These are phyloP conservation scores for Balamuthia mandrillaris DNA, from an alignment of 208 protist genomes.

Conservation along the genomic window DNA sequence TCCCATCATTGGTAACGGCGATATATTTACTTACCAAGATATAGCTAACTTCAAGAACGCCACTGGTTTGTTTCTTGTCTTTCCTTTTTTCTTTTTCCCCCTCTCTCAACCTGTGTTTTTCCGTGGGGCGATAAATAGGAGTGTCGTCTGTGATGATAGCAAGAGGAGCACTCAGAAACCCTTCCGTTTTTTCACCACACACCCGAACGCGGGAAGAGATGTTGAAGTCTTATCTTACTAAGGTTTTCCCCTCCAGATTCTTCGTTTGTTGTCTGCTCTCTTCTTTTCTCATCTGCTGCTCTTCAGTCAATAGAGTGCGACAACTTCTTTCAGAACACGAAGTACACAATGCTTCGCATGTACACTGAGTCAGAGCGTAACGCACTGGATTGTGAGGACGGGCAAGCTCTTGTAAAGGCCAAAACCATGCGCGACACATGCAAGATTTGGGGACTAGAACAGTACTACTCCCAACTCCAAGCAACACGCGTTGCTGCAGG, in stretches of 20 bases:
- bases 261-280: too few species aligned
- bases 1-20: conserved; percentile 74
- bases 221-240: not conserved
- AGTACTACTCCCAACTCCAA: too few species aligned
- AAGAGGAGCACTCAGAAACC: conserved; percentile 89
- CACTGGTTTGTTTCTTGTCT: not conserved
- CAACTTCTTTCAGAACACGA: not conserved
- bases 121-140: too few species aligned
- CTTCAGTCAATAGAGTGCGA: not conserved
- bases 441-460: too few species aligned
- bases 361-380: not conserved
- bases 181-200: conserved; percentile 76
- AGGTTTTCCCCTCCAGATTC: too few species aligned
- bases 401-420: not conserved
- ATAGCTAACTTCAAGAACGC: conserved; percentile 15
- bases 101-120: too few species aligned
- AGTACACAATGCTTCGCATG: not conserved
- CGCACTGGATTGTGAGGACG: not conserved
- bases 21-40: conserved; percentile 61
- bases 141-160: conserved; percentile 86
- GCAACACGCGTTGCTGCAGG: too few species aligned
- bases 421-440: too few species aligned
- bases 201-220: not conserved
- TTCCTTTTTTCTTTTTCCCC: not conserved
- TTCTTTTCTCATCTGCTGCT: too few species aligned